Percentiles rank a stretch among this genome's conserved stretches.
Conservation (phyloP, 1,284 basidiomycete genomes). For the Cryptococcus sp. region DNA sequence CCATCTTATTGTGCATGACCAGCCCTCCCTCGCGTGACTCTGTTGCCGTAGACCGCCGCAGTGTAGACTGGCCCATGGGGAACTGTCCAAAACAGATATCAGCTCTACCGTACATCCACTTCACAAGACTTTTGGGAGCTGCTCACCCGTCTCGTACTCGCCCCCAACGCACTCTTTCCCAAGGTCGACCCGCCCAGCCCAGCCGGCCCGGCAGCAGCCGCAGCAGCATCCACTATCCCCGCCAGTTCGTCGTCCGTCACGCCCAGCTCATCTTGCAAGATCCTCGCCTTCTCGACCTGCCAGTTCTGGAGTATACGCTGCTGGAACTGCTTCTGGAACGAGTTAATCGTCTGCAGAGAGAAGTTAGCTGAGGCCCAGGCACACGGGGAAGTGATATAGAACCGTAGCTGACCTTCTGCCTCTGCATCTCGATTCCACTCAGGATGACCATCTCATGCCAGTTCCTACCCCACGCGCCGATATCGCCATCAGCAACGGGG, state of each 20-base stretch:
- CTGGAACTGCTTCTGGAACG: conserved; percentile 46
- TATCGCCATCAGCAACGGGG: conserved; percentile 35
- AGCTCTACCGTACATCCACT: neutral
- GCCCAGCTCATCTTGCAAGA: conserved; percentile 47
- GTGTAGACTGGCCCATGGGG: conserved; percentile 35
- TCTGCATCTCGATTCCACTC: conserved; percentile 44
- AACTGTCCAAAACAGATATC: conserved; percentile 17
- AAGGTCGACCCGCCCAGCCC: conserved; percentile 25
- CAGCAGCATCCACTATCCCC: conserved; percentile 15
- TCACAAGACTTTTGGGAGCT: too few species aligned
- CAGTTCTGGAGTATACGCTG: conserved; percentile 41
- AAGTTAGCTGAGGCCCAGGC: neutral
- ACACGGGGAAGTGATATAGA: neutral
- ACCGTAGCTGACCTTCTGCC: conserved; percentile 33
- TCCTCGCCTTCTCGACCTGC: conserved; percentile 42
- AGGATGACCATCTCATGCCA: conserved; percentile 50
- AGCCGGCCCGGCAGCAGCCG: neutral
- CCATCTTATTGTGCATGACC: conserved; percentile 80
- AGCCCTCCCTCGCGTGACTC: conserved; percentile 49
- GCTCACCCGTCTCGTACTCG: conserved; percentile 31
- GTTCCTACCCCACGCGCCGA: conserved; percentile 44
- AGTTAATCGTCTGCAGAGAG: conserved; percentile 35
- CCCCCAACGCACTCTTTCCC: conserved; percentile 34
- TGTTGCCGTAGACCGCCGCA: conserved; percentile 26
- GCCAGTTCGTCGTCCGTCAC: conserved; percentile 47